Percentiles rank a stretch among this genome's conserved stretches.
Conservation (phyloP, 1,284 basidiomycete species). For the Pseudozyma sp. region DNA sequence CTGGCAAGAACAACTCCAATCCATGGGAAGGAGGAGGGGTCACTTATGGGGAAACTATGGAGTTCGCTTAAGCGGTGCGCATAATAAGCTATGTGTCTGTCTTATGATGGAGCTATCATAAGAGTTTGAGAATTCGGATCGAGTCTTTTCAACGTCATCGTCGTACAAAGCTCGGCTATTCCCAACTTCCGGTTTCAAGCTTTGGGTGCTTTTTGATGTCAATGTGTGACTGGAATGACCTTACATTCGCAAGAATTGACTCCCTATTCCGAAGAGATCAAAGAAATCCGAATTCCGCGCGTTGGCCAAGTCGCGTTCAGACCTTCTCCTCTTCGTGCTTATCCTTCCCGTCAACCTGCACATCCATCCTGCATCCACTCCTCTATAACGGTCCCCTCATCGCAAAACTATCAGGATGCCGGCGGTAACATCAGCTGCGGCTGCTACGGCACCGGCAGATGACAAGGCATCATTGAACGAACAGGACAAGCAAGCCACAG, state of each 20-base stretch:
- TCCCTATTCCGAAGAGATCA: background rate
- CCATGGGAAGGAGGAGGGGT: no score
- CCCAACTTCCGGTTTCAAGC: no score
- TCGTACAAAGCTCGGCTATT: no score
- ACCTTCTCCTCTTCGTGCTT: conserved; percentile 1
- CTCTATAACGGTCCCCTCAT: background rate
- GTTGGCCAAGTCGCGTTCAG: conserved; percentile 7
- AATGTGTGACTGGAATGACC: no score
- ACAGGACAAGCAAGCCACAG: conserved; percentile 11
- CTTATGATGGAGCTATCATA: background rate
- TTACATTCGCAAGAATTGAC: no score
- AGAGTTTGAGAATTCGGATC: background rate
- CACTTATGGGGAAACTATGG: background rate
- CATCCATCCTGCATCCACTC: conserved; percentile 3
- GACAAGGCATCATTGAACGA: conserved; percentile 27
- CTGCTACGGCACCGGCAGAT: conserved; percentile 27
- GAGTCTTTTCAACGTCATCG: no score
- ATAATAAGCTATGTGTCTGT: no score
- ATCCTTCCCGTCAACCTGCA: background rate
- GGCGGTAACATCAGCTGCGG: conserved; percentile 17
- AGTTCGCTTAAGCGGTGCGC: background rate
- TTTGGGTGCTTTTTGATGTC: no score
- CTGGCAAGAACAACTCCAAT: no score
- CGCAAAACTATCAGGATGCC: conserved; percentile 17
- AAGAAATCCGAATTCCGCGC: conserved; percentile 13